These are phyloP conservation scores for Hymenochaete sp. DNA, from an alignment of 1,284 basidiomycete genomes.

Conservation along the genomic window DNA sequence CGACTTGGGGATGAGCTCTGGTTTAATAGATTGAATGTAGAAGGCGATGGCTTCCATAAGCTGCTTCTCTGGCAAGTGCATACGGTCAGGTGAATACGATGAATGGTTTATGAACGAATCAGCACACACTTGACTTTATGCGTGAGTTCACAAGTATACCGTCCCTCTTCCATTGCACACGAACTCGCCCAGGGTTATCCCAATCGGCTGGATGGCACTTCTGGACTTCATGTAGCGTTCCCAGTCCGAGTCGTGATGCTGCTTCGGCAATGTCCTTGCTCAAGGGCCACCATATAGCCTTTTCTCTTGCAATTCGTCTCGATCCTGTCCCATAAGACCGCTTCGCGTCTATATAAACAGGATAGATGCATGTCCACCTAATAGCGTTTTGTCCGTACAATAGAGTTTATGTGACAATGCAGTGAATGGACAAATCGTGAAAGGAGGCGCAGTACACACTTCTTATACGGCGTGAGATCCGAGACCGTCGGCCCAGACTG, in stretches of 20 bases:
- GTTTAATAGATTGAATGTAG: slow-evolving; percentile 68
- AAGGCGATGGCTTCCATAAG: slow-evolving; percentile 68
- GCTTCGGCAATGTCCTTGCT: slow-evolving; percentile 89
- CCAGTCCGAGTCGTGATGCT: slow-evolving; percentile 65
- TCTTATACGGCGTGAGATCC: slow-evolving; percentile 73
- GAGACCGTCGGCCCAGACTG: slow-evolving; percentile 35
- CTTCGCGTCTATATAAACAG: slow-evolving; percentile 95
- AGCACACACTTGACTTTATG: slow-evolving; percentile 71
- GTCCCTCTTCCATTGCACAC: slow-evolving; percentile 85
- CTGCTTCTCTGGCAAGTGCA: slow-evolving; percentile 79
- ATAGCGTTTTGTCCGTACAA: neutral
- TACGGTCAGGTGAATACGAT: neutral
- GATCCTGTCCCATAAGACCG: slow-evolving; percentile 76
- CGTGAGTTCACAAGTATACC: slow-evolving; percentile 60
- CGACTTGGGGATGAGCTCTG: slow-evolving; percentile 56
- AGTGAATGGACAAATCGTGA: slow-evolving; percentile 8
- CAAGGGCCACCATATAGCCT: slow-evolving; percentile 90
- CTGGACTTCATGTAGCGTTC: slow-evolving; percentile 78
- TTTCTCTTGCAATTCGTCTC: slow-evolving; percentile 71
- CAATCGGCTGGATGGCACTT: slow-evolving; percentile 92
- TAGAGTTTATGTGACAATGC: slow-evolving; percentile 15
- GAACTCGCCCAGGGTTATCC: slow-evolving; percentile 91
- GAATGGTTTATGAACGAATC: slow-evolving; percentile 2
- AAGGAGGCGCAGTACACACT: slow-evolving; percentile 34
- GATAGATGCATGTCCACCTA: slow-evolving; percentile 93